phyloP scores from a whole-genome alignment of 2,329 filamentous ascomycete species.

The Stromatinia cepivora region DNA sequence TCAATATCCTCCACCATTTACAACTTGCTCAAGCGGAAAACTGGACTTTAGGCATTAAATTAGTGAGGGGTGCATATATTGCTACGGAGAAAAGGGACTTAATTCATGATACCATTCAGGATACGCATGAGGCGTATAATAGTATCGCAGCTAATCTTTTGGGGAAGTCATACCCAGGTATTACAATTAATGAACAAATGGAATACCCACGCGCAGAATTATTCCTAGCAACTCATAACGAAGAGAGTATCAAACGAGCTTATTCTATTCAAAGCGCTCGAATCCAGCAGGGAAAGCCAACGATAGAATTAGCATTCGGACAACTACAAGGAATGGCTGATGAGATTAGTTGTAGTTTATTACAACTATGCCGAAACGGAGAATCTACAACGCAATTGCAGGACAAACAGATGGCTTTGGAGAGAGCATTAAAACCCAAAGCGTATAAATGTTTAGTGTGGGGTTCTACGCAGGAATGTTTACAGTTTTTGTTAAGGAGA shows the following conservation, averaged over 20 bases:
- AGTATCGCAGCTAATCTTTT: constrained; percentile 52
- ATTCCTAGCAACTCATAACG: constrained; percentile 80
- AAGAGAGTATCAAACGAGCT: constrained; percentile 61
- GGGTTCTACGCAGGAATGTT: constrained; percentile 71
- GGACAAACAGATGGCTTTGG: not conserved
- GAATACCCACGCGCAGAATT: constrained; percentile 47
- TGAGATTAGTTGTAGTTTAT: constrained; percentile 66
- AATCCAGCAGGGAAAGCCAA: constrained; percentile 44
- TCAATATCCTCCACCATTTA: constrained; percentile 49
- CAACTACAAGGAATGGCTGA: constrained; percentile 95
- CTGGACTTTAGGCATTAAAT: constrained; percentile 53
- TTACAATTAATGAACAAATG: constrained; percentile 21
- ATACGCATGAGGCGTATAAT: constrained; percentile 55
- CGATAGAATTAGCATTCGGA: constrained; percentile 57
- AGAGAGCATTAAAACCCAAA: constrained; percentile 35
- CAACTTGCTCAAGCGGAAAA: constrained; percentile 47
- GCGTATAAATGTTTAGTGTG: constrained; percentile 66
- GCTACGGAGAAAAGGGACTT: constrained; percentile 48
- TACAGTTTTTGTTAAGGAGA: constrained; percentile 72
- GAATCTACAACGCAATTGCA: no score
- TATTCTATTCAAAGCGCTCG: constrained; percentile 49
- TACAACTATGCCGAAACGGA: constrained; percentile 43
- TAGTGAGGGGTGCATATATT: constrained; percentile 56
- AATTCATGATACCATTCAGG: constrained; percentile 49
- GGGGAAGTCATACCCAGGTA: constrained; percentile 43